Percentiles rank a stretch among this genome's conserved stretches.
Conservation (phyloP, 768 basidiomycete genomes). For the Boletus huronensis region DNA sequence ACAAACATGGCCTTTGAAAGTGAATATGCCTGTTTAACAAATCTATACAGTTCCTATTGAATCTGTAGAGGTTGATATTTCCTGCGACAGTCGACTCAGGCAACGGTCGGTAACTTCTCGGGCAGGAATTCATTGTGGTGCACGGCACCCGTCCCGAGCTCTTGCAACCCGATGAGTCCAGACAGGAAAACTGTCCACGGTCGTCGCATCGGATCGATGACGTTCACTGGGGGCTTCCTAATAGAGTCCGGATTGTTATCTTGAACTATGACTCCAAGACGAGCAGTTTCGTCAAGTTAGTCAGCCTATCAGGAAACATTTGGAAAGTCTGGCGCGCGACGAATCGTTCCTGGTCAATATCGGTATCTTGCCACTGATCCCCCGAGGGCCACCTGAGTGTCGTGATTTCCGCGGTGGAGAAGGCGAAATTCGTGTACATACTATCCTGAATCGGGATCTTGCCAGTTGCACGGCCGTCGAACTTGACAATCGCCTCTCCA, state of each 20-base stretch:
- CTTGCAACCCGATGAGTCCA: conserved; percentile 81
- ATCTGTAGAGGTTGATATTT: conserved; percentile 4
- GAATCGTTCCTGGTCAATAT: conserved; percentile 98
- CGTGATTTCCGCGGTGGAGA: conserved; percentile 93
- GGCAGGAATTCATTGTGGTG: conserved; percentile 93
- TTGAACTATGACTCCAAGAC: conserved; percentile 93
- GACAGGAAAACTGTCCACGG: conserved; percentile 82
- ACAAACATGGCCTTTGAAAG: conserved; percentile 29
- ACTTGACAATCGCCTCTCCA: conserved; percentile 95
- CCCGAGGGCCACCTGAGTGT: conserved; percentile 95
- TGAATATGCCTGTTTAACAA: conserved; percentile 1
- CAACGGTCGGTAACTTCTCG: conserved; percentile 93
- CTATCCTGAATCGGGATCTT: conserved; percentile 94
- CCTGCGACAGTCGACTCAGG: conserved; percentile 45
- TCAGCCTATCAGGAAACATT: conserved; percentile 98
- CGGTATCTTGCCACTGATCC: conserved; percentile 90
- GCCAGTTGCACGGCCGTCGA: conserved; percentile 95
- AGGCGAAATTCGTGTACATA: conserved; percentile 97
- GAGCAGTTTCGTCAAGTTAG: conserved; percentile 85
- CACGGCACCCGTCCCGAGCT: conserved; percentile 92
- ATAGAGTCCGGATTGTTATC: conserved; percentile 93
- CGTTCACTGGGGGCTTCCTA: conserved; percentile 87
- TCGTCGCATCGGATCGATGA: conserved; percentile 85
- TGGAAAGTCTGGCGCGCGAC: conserved; percentile 92
- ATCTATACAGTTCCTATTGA: not conserved